These are phyloP conservation scores for Pterocarpus macrocarpus DNA, from an alignment of 306 rosid genomes.

Conservation along the genomic window DNA sequence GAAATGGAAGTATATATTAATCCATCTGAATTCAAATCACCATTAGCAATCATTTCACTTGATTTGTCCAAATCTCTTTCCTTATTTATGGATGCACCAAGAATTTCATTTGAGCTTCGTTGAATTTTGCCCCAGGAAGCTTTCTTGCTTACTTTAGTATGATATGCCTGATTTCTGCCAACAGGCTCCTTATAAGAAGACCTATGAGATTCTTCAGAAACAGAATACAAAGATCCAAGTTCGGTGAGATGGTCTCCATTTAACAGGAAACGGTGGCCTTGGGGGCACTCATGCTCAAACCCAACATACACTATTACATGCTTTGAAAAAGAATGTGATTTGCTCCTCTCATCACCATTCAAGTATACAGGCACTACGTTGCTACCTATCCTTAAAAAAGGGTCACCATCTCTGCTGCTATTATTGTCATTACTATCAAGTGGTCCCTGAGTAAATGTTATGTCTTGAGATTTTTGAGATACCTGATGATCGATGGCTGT, in stretches of 20 bases:
- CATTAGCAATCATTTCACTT: constrained; percentile 60
- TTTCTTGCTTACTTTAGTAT: constrained; percentile 60
- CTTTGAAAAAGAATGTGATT: constrained; percentile 55
- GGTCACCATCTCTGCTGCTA: constrained; percentile 54
- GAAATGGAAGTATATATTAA: constrained; percentile 47
- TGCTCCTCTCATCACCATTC: constrained; percentile 63
- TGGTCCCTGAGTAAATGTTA: constrained; percentile 51
- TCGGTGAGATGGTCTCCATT: constrained; percentile 77
- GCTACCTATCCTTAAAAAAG: constrained; percentile 77
- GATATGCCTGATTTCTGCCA: constrained; percentile 52
- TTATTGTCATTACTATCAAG: constrained; percentile 49
- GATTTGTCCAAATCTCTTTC: constrained; percentile 63
- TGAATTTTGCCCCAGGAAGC: constrained; percentile 63
- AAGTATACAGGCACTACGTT: constrained; percentile 74
- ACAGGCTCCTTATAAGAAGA: constrained; percentile 55
- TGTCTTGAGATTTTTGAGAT: constrained; percentile 60
- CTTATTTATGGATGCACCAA: constrained; percentile 56
- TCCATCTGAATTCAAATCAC: constrained; percentile 54
- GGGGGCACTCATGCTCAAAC: constrained; percentile 94
- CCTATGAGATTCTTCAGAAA: constrained; percentile 65
- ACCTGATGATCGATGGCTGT: constrained; percentile 51
- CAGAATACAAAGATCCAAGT: constrained; percentile 68
- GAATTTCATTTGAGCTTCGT: constrained; percentile 59
- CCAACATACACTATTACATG: constrained; percentile 75
- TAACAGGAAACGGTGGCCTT: constrained; percentile 91